A percentile compares a stretch with the other conserved stretches of the same genome.
Conservation (phyloP, 2,329 filamentous ascomycete genomes). For the Trichophyton equinum region DNA sequence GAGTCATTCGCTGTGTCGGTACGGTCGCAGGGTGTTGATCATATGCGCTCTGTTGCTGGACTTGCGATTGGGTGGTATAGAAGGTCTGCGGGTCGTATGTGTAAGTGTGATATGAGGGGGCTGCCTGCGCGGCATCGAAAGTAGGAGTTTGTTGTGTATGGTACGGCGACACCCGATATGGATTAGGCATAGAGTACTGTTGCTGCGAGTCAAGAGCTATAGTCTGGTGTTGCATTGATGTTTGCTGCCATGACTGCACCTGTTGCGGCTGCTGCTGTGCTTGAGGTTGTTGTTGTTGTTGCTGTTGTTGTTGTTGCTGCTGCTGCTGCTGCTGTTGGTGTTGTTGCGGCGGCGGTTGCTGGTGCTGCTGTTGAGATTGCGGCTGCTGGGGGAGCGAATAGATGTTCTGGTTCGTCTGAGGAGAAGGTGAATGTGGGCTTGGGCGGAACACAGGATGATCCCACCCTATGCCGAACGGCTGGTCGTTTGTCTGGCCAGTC, state of each 20-base stretch:
- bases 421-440: constrained; percentile 19
- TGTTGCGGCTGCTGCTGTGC: constrained; percentile 22
- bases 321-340: constrained; percentile 7
- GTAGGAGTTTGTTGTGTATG: constrained; percentile 12
- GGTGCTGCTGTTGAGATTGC: constrained; percentile 8
- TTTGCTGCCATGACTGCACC: constrained; percentile 16
- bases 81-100: constrained; percentile 21
- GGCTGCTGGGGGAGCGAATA: constrained; percentile 15
- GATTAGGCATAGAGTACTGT: constrained; percentile 6
- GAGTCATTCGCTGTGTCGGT: not conserved
- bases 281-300: constrained; percentile 7
- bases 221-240: constrained; percentile 15
- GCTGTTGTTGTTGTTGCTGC: constrained; percentile 13
- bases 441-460: constrained; percentile 26
- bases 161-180: constrained; percentile 6
- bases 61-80: constrained; percentile 16
- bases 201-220: constrained; percentile 16
- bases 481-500: constrained; percentile 16
- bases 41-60: constrained; percentile 2
- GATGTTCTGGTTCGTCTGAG: constrained; percentile 16
- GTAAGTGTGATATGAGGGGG: constrained; percentile 21
- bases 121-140: constrained; percentile 8
- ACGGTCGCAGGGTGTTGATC: not conserved
- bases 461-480: constrained; percentile 26
- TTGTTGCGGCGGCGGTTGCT: constrained; percentile 12